Conservation (phyloP, 805 yeast species). For the Yamadazyma laniorum region DNA sequence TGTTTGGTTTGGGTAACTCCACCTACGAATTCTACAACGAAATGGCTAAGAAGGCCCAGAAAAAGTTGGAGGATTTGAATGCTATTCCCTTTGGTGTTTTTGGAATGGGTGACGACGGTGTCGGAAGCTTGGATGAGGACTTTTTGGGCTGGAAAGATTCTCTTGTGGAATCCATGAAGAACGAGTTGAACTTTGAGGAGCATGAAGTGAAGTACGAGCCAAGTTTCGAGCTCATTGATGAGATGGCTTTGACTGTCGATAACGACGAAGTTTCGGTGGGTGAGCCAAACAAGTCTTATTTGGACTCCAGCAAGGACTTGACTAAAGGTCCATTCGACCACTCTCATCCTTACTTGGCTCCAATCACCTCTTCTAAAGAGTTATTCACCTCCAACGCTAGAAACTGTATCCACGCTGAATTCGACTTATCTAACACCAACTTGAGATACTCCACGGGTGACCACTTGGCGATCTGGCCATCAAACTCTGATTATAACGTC, state of each 20-base stretch:
- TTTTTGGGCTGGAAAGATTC: conserved; percentile 89
- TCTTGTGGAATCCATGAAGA: conserved; percentile 63
- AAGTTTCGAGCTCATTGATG: conserved; percentile 45
- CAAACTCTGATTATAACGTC: conserved; percentile 76
- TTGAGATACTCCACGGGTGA: conserved; percentile 92
- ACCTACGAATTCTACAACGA: conserved; percentile 91
- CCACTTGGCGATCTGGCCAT: conserved; percentile 93
- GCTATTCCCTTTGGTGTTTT: conserved; percentile 71
- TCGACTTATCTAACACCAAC: conserved; percentile 73
- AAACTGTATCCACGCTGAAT: conserved; percentile 87
- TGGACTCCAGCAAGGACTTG: conserved; percentile 27
- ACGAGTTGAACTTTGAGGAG: conserved; percentile 67
- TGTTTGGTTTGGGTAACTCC: conserved; percentile 92
- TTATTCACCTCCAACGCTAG: conserved; percentile 64
- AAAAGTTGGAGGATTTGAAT: conserved; percentile 56
- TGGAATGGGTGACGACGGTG: conserved; percentile 95
- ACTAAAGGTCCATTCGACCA: conserved; percentile 76
- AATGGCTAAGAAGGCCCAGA: conserved; percentile 62
- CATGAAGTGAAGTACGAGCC: conserved; percentile 81
- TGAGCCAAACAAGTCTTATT: conserved; percentile 66
- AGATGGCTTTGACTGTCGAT: conserved; percentile 22
- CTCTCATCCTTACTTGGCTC: conserved; percentile 79
- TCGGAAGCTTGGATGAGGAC: conserved; percentile 93
- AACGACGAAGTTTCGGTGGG: conserved; percentile 54
- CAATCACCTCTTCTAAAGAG: conserved; percentile 59